These are phyloP conservation scores for Kockovaella imperatae DNA, from an alignment of 768 basidiomycete genomes.

Conservation along the genomic window DNA sequence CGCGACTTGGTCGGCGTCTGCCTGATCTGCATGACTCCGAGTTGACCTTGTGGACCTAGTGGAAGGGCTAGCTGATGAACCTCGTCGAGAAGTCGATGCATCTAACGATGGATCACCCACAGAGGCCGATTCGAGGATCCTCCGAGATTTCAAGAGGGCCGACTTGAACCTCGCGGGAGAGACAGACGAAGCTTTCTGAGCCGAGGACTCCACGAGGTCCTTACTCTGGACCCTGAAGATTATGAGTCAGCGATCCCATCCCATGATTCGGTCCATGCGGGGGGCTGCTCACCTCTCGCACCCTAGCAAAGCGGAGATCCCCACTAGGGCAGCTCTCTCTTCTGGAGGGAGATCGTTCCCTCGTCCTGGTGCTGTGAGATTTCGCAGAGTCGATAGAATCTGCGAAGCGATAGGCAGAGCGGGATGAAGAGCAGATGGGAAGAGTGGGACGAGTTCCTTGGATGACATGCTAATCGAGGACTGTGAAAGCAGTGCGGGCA, in stretches of 20 bases:
- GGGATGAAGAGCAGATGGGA: slow-evolving; percentile 36
- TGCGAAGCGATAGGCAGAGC: slow-evolving; percentile 28
- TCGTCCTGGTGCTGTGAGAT: slow-evolving; percentile 32
- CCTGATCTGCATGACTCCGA: neutral
- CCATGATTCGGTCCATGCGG: neutral
- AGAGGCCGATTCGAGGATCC: neutral
- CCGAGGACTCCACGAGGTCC: slow-evolving; percentile 25
- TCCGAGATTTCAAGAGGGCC: slow-evolving; percentile 17
- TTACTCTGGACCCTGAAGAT: slow-evolving; percentile 21
- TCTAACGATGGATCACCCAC: neutral
- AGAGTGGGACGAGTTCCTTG: slow-evolving; percentile 27
- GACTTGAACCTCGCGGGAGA: slow-evolving; percentile 33
- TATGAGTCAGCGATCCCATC: neutral
- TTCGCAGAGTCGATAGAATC: slow-evolving; percentile 31
- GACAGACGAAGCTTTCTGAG: slow-evolving; percentile 39
- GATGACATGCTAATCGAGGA: too few relatives aligned
- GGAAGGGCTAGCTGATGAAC: neutral
- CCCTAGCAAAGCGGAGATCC: slow-evolving; percentile 34
- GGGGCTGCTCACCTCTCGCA: slow-evolving; percentile 30
- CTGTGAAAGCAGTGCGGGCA: too few relatives aligned
- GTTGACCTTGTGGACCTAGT: neutral
- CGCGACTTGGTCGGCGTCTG: neutral
- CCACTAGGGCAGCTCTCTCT: slow-evolving; percentile 36
- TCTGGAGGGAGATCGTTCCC: slow-evolving; percentile 34
- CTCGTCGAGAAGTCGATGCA: slow-evolving; percentile 4